Evolutionary conservation across 495 filamentous ascomycete genomes (phyloP).

Genomic region (Cryomyces antarcticus): DNA sequence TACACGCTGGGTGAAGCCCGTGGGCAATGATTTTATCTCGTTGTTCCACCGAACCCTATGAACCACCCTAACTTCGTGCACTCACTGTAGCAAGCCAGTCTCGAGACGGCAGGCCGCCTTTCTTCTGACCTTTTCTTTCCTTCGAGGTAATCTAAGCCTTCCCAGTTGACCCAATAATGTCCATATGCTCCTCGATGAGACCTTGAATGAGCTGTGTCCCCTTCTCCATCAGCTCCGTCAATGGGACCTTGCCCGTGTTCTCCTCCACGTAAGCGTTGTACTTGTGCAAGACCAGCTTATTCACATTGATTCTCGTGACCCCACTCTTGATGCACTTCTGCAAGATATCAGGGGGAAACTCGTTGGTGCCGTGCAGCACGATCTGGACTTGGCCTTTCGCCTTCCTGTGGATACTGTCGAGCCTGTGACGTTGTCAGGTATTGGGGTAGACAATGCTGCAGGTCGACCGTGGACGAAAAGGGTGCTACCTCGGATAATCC

Average conservation of each 20-base stretch:
- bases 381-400: slow-evolving; percentile 42
- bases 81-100: no score
- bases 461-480: no score
- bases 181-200: slow-evolving; percentile 10
- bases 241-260: slow-evolving; percentile 5
- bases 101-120: no score
- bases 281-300: slow-evolving; percentile 11
- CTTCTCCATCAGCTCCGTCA: slow-evolving; percentile 11
- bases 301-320: slow-evolving; percentile 12
- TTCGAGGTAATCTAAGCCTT: slow-evolving; percentile 3
- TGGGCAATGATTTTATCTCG: no score
- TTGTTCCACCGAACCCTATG: no score
- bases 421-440: slow-evolving; percentile 9
- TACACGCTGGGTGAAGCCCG: no score
- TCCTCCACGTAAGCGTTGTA: slow-evolving; percentile 7
- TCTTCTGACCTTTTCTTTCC: no score
- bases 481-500: slow-evolving; percentile 2
- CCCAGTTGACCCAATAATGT: slow-evolving; percentile 5
- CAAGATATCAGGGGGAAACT: slow-evolving; percentile 8
- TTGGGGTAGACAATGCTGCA: no score
- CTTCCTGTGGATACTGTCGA: slow-evolving; percentile 38
- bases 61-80: no score
- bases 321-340: slow-evolving; percentile 8
- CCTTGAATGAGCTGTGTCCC: slow-evolving; percentile 7
- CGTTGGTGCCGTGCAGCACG: slow-evolving; percentile 38